Percentiles rank a stretch among this genome's conserved stretches.
Conservation (phyloP, 1,284 basidiomycete genomes). For the Clitocybe nebularis region DNA sequence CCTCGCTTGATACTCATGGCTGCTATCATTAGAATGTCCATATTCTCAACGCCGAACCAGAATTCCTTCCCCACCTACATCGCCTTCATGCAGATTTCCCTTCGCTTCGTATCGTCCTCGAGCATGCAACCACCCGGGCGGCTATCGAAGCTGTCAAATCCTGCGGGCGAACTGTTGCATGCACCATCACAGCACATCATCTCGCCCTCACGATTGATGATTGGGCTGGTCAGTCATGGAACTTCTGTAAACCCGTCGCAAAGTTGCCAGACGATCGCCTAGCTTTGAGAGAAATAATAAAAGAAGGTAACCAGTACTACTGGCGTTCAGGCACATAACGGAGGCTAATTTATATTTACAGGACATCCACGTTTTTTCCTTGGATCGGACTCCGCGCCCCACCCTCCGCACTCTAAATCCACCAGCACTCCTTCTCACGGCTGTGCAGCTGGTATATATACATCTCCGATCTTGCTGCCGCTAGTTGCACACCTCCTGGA, state of each 20-base stretch:
- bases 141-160: constrained; percentile 90
- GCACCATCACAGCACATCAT: constrained; percentile 98
- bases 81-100: constrained; percentile 87
- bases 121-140: constrained; percentile 97
- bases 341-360: too few relatives aligned
- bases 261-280: constrained; percentile 92
- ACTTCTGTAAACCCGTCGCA: constrained; percentile 98
- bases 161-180: constrained; percentile 87
- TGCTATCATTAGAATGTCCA: constrained; percentile 69
- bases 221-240: constrained; percentile 94
- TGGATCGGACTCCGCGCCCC: constrained; percentile 96
- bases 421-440: constrained; percentile 66
- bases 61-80: constrained; percentile 86
- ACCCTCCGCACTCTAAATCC: constrained; percentile 80
- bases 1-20: constrained; percentile 1
- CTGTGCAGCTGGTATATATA: constrained; percentile 94
- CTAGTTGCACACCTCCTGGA: constrained; percentile 84
- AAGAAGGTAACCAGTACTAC: too few relatives aligned
- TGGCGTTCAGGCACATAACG: too few relatives aligned
- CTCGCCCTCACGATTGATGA: constrained; percentile 93
- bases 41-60: constrained; percentile 90
- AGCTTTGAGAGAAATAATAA: constrained; percentile 81
- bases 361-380: constrained; percentile 97
- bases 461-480: constrained; percentile 86
- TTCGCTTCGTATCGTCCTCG: constrained; percentile 92